A percentile compares a stretch with the other conserved stretches of the same genome.
Conservation (phyloP, 495 filamentous ascomycete genomes). For the Neurospora pannonica region DNA sequence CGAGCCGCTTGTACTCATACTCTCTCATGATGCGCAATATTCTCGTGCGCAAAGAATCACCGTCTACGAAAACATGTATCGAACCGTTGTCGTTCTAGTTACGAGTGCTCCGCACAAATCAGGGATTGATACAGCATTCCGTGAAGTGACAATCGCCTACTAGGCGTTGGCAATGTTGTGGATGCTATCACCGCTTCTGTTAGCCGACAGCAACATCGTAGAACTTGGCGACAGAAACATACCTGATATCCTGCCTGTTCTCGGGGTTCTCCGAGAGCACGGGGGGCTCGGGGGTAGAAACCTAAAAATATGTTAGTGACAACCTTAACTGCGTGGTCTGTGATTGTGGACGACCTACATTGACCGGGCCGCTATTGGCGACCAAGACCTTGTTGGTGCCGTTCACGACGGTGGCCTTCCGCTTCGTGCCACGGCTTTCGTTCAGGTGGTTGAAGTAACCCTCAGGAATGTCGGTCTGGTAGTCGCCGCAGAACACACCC, state of each 20-base stretch:
- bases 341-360: not conserved
- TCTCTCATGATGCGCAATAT: not conserved
- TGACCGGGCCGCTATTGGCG: conserved; percentile 16
- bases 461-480: conserved; percentile 73
- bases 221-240: not conserved
- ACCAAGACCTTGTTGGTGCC: not conserved
- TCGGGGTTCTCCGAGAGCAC: conserved; percentile 4
- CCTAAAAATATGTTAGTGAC: not conserved
- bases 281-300: not conserved
- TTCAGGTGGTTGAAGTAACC: conserved; percentile 86
- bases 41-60: not conserved
- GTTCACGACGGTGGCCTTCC: conserved; percentile 31
- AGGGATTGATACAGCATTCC: not conserved
- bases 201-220: not conserved
- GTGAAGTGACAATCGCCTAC: not conserved
- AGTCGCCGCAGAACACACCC: conserved; percentile 92
- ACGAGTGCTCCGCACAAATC: not conserved
- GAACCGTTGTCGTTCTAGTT: not conserved
- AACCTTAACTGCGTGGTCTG: not conserved
- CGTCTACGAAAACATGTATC: not conserved
- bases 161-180: conserved; percentile 2
- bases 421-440: conserved; percentile 59
- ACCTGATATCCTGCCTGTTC: conserved; percentile 16
- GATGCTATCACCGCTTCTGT: not conserved
- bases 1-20: not conserved